These are phyloP conservation scores for Calonectria pteridis DNA, from an alignment of 2,329 filamentous ascomycete species.

Conservation along the genomic window DNA sequence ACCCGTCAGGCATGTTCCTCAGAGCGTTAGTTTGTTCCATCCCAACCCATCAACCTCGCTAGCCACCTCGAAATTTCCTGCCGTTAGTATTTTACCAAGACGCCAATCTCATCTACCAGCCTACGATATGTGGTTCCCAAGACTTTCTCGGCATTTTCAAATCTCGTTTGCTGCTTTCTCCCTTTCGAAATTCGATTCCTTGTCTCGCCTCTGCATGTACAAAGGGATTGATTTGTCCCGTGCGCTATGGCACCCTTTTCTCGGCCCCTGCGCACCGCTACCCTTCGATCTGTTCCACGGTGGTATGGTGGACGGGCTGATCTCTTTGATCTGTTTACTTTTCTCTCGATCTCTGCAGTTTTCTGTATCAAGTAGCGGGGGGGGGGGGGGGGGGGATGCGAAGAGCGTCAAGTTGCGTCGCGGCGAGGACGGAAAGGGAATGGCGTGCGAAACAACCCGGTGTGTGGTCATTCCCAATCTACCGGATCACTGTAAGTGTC, in stretches of 20 bases:
- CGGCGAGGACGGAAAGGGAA: neutral
- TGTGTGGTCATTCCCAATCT: neutral
- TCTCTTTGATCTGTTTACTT: neutral
- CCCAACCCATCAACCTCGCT: slow-evolving; percentile 2
- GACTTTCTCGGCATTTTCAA: neutral
- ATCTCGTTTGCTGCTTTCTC: neutral
- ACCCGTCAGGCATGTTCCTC: neutral
- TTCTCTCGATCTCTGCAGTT: neutral
- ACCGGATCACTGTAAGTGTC: slow-evolving; percentile 8
- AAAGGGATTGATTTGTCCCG: slow-evolving; percentile 1
- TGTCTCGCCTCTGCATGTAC: slow-evolving; percentile 20
- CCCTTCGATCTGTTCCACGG: slow-evolving; percentile 12
- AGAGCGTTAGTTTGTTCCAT: neutral
- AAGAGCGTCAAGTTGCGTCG: neutral
- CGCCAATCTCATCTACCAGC: neutral
- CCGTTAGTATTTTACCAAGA: neutral
- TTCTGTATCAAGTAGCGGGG: neutral
- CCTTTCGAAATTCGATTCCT: neutral
- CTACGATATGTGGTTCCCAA: neutral
- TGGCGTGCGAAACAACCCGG: neutral
- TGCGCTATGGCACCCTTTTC: slow-evolving; percentile 1
- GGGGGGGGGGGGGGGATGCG: neutral
- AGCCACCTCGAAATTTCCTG: slow-evolving; percentile 2
- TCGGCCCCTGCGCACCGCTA: neutral
- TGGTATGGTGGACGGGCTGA: neutral